Evolutionary conservation across 208 protist species (phyloP).

Genomic region (Angomonas desouzai): DNA sequence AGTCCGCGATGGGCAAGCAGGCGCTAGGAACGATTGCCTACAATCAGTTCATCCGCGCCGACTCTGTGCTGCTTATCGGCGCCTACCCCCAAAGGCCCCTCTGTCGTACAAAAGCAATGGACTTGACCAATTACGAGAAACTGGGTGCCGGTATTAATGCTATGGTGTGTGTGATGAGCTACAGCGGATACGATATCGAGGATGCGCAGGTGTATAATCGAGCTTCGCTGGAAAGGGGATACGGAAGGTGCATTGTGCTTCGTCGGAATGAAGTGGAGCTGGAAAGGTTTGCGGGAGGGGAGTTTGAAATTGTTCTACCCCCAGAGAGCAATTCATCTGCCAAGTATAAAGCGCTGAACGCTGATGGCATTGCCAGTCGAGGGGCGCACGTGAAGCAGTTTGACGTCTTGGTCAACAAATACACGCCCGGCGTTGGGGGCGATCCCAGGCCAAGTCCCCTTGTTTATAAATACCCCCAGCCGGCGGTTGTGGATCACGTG

Average conservation of each 20-base stretch:
- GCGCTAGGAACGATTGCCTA: conserved; percentile 95
- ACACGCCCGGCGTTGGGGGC: conserved; percentile 47
- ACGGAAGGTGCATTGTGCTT: conserved; percentile 93
- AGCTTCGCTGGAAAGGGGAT: conserved; percentile 95
- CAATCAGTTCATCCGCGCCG: conserved; percentile 96
- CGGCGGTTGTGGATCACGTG: conserved; percentile 94
- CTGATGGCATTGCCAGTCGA: conserved; percentile 92
- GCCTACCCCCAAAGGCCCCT: conserved; percentile 98
- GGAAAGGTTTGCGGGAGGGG: conserved; percentile 52
- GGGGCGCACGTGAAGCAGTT: conserved; percentile 85
- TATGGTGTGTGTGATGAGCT: conserved; percentile 99
- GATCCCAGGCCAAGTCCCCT: conserved; percentile 65
- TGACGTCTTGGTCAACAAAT: conserved; percentile 96
- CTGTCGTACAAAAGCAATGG: conserved; percentile 96
- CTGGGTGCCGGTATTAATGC: conserved; percentile 99
- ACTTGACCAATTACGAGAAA: conserved; percentile 94
- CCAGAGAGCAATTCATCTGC: conserved; percentile 47
- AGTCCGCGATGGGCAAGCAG: conserved; percentile 99
- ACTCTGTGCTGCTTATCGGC: conserved; percentile 98
- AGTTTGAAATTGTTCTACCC: conserved; percentile 73
- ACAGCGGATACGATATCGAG: conserved; percentile 99
- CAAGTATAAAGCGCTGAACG: conserved; percentile 85
- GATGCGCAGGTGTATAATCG: conserved; percentile 99
- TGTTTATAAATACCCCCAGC: conserved; percentile 91
- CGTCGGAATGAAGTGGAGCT: conserved; percentile 88